Conservation (phyloP, 169 alveolate species). For the Plasmodium reichenowi region DNA sequence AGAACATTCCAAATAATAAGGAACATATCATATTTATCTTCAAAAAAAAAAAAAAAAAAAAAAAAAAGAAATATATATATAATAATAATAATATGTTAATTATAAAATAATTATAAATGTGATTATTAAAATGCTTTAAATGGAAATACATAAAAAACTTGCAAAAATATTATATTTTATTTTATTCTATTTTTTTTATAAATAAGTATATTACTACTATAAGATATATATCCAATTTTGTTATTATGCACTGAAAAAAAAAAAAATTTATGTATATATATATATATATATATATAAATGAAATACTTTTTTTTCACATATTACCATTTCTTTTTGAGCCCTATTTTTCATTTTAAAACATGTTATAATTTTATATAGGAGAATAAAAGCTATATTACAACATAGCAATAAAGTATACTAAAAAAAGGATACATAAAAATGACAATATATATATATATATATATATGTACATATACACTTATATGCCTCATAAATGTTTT, state of each 20-base stretch:
- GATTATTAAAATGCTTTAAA: not conserved
- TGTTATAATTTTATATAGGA: conserved; percentile 34
- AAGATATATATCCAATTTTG: conserved; percentile 30
- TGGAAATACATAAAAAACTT: too few species aligned
- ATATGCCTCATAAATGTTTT: not conserved
- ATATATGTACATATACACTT: not conserved
- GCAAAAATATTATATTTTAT: not conserved
- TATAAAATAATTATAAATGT: not conserved
- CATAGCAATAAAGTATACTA: conserved; percentile 61
- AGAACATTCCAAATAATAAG: conserved; percentile 47
- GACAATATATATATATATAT: too few species aligned
- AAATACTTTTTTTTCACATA: not conserved
- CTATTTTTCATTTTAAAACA: conserved; percentile 13
- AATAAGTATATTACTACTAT: conserved; percentile 16
- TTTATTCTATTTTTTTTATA: not conserved
- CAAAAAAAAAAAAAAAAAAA: not conserved
- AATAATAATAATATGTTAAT: not conserved
- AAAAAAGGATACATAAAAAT: conserved; percentile 14
- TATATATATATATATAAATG: not conserved
- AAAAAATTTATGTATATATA: not conserved
- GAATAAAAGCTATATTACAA: conserved; percentile 15
- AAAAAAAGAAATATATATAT: too few species aligned
- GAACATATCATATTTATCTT: conserved; percentile 39
- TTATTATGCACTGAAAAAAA: conserved; percentile 34
- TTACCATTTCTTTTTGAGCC: conserved; percentile 21